Base-by-base conservation (phyloP, 345 rosid species). In the Odontarrhena argentea region DNA sequence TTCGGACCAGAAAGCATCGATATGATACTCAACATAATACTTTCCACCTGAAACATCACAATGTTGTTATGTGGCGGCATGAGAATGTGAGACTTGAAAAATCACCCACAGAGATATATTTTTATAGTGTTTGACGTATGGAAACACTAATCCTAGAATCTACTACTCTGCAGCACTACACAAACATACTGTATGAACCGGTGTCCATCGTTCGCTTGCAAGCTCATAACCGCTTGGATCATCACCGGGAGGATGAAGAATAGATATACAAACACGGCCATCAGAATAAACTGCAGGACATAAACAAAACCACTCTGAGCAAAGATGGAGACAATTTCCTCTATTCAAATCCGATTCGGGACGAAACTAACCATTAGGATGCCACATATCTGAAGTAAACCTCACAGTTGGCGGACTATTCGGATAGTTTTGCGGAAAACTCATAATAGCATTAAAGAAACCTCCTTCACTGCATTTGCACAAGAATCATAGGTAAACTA, bases 161-260 rank as follows among this genome's bases (percentile, higher is more conserved):
- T 44, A 35, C 18, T 37, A 66, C n/a, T 48, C 12, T 1, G 25
- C 3, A 60, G 42, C 11, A 42, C 42, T 38, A 14, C 0, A 5
- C 7, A 5, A 48, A 75, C 87, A 70, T 83, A 94, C 97, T 0
- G 99, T 94, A 74, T 94, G 97, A 57, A 94, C 95, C 26, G 97
- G 99, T 69, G 74, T 84, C 97, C 97, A 94, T 6, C 99, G 95
- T 56, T 94, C 99, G 64, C 91, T 91, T 65, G 99, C 97, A 79
- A 94, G 91, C 80, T 94, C 99, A 57, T 94, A 93, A 54, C 99
- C 99, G 43, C 83, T 88, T 43, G 97, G 99, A 75, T 94, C 99
- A 54, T 91, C 97, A 51, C 99, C 99, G 3, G 99, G 99, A 48
- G 99, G 99, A 76, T 94, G 97, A 63, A 94, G 96, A 73, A 94